Base-by-base conservation (phyloP, 805 yeast genomes). In the Lipomyces spencermartinsiae region DNA sequence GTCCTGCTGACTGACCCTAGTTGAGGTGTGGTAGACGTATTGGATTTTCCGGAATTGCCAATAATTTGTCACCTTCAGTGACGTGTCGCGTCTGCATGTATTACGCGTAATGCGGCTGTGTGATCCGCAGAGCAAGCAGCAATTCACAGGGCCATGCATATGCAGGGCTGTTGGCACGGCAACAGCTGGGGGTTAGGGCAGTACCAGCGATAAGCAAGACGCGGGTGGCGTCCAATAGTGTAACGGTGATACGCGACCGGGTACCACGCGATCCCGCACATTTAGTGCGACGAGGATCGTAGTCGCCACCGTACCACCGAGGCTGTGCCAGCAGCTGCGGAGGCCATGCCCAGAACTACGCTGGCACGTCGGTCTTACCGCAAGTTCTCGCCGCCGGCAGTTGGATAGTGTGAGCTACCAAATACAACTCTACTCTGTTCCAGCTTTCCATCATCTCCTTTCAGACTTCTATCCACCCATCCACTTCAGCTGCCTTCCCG, bases 141-240 rank as follows among this genome's bases (percentile, higher is more conserved):
- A 6, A 14, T 43, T 43, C 8, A 19, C 49, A 43, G 49, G 49
- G 34, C 56, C 8, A 14, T 16, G 14, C 56, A 53, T 10, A 25
- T 53, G 56, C 33, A 49, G 34, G 34, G 12, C 56, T 8, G 56
- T 53, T 53, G 56, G 56, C 56, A 53, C 19, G 19, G 56, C 56
- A 53, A 53, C 56, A 5, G 56, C 6, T 12, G 10, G 56, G 49
- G 34, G 56, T 53, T 53, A 31, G 56, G 34, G 56, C 22, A 0
- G n/a, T 1, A 14, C 56, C 34, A 1, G 56, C 56, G 56, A 53
- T 53, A 53, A 53, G 56, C 56, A 8, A 14, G 14, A 16, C 34
- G 33, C 33, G 56, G 49, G 49, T 43, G 49, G 49, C 49, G 49
- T 43, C 10, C 10, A 12, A 43, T 5, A 5, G 29, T 25, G 29